phyloP scores from a whole-genome alignment of 441 rosid genomes.

The Omphalea diandra region DNA sequence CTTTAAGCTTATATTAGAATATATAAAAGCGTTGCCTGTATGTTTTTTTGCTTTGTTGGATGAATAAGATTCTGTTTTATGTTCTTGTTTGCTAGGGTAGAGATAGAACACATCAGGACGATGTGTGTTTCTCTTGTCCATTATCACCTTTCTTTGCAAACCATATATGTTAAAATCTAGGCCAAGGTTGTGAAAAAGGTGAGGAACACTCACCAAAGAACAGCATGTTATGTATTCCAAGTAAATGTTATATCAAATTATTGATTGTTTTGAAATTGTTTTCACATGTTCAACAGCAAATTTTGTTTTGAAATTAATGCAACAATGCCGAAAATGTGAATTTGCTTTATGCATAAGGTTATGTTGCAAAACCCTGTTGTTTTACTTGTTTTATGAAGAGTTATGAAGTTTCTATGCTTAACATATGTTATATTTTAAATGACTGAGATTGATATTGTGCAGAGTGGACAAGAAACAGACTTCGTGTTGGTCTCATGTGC shows the following conservation, averaged over 20 bases:
- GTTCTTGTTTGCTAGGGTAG: not conserved
- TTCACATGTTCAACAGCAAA: not conserved
- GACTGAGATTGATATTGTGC: conserved; percentile 31
- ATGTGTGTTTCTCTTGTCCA: not conserved
- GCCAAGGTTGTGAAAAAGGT: not conserved
- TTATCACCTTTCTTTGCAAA: not conserved
- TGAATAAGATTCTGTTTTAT: not conserved
- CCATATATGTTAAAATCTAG: not conserved
- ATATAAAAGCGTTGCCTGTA: conserved; percentile 94
- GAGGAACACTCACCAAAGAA: not conserved
- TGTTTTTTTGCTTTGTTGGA: conserved; percentile 26
- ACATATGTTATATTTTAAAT: not conserved
- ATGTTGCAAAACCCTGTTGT: not conserved
- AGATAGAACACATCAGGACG: not conserved
- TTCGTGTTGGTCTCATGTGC: conserved; percentile 89
- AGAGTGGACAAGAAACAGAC: conserved; percentile 97
- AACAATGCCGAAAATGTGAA: not conserved
- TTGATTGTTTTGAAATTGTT: too few relatives aligned
- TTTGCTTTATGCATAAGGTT: not conserved
- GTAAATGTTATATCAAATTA: too few relatives aligned
- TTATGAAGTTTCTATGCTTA: not conserved
- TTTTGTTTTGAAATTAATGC: not conserved
- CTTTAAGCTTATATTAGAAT: conserved; percentile 83
- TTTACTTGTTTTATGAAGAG: not conserved
- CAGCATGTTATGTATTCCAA: not conserved